Conservation (phyloP, 148 eudicot species). For the Beta vulgaris region DNA sequence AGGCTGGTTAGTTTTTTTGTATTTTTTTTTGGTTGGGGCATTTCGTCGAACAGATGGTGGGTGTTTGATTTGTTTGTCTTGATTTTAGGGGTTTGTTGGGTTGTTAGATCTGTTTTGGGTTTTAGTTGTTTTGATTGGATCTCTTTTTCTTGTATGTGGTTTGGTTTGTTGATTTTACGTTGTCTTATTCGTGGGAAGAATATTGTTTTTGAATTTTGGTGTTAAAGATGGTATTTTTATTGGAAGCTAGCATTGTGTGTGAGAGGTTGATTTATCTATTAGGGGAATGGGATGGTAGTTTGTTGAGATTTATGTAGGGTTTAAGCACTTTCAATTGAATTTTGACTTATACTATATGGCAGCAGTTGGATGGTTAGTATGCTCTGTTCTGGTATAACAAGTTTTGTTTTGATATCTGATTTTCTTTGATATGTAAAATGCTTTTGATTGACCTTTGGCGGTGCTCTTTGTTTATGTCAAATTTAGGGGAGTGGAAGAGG, state of each 20-base stretch:
- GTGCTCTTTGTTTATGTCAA: not conserved
- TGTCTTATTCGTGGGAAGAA: not conserved
- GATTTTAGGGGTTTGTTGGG: not conserved
- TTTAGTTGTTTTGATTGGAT: constrained; percentile 8
- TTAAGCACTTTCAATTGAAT: not conserved
- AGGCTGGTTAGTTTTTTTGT: constrained; percentile 52
- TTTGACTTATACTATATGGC: not conserved
- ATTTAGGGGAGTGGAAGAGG: constrained; percentile 87
- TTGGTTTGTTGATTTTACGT: not conserved
- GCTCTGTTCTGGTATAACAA: constrained; percentile 1
- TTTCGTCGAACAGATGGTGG: constrained; percentile 34
- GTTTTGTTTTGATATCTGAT: not conserved
- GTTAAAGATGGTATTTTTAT: not conserved
- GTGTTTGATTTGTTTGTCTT: not conserved
- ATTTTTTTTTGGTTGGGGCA: constrained; percentile 17
- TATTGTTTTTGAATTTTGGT: not conserved
- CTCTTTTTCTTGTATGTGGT: not conserved
- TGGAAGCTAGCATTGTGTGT: not conserved
- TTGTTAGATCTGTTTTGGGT: constrained; percentile 12
- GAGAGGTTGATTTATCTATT: not conserved
- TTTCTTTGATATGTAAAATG: not conserved
- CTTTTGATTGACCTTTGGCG: not conserved
- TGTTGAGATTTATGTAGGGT: not conserved
- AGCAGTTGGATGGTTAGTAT: not conserved
- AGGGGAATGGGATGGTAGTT: not conserved